Evolutionary conservation across 2,329 filamentous ascomycete genomes (phyloP).

Genomic region (Botrytis squamosa): DNA sequence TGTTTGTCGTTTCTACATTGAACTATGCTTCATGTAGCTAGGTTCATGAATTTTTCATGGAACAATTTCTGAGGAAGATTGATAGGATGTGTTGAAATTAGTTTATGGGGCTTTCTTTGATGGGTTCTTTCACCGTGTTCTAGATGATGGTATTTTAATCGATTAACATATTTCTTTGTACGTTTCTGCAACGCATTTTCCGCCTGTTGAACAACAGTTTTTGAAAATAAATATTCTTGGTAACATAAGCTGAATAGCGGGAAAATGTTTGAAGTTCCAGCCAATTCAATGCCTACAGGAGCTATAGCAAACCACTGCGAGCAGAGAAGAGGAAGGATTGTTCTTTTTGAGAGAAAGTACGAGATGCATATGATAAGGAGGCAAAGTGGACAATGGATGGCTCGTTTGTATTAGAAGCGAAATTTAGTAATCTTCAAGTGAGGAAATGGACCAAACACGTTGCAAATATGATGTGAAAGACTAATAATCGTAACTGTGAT

Average conservation of each 20-base stretch:
- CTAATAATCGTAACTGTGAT: fast-evolving
- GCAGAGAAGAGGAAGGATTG: neutral
- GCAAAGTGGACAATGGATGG: neutral
- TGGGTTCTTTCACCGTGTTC: neutral
- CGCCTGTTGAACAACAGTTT: neutral
- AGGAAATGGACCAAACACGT: fast-evolving
- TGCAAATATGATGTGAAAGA: fast-evolving
- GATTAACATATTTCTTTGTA: neutral
- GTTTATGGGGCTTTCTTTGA: neutral
- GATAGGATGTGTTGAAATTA: no score
- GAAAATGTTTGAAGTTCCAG: fast-evolving
- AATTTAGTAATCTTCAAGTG: neutral
- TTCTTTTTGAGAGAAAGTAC: neutral
- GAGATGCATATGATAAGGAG: neutral
- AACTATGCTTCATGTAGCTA: neutral
- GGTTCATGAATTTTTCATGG: neutral
- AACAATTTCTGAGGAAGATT: neutral
- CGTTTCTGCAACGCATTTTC: neutral
- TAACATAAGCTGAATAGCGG: neutral
- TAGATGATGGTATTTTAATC: neutral
- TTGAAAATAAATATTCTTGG: neutral
- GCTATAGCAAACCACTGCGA: fast-evolving
- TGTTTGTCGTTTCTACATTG: neutral
- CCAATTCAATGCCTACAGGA: neutral
- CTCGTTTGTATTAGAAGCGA: neutral